These are phyloP conservation scores for Mycena vitilis DNA, from an alignment of 768 basidiomycete species.

Conservation along the genomic window DNA sequence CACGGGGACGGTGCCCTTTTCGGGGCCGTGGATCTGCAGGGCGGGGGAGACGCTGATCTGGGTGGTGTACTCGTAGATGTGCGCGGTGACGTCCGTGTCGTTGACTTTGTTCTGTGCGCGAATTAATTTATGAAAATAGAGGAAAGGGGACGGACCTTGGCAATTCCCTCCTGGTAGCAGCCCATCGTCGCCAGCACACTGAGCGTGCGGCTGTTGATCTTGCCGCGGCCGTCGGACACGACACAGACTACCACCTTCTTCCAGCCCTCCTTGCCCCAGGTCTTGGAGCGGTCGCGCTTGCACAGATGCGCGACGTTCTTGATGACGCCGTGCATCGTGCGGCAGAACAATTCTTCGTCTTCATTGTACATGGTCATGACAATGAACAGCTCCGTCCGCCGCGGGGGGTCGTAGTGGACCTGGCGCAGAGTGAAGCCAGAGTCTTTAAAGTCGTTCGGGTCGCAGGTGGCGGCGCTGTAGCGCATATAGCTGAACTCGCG, in stretches of 20 bases:
- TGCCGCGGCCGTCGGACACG: slow-evolving; percentile 86
- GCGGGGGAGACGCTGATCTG: slow-evolving; percentile 87
- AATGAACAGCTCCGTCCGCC: slow-evolving; percentile 94
- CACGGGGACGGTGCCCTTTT: slow-evolving; percentile 94
- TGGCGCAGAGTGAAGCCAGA: slow-evolving; percentile 90
- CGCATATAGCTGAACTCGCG: slow-evolving; percentile 97
- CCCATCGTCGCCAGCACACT: slow-evolving; percentile 94
- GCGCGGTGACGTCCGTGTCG: slow-evolving; percentile 84
- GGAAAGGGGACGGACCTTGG: slow-evolving; percentile 69
- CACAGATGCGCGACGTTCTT: slow-evolving; percentile 93
- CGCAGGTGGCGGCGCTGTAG: slow-evolving; percentile 95
- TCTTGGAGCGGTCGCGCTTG: slow-evolving; percentile 87
- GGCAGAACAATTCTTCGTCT: slow-evolving; percentile 70
- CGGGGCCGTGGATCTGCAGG: slow-evolving; percentile 87
- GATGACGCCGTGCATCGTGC: slow-evolving; percentile 97
- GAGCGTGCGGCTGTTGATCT: slow-evolving; percentile 87
- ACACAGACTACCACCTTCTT: slow-evolving; percentile 97
- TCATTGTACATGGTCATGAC: slow-evolving; percentile 99
- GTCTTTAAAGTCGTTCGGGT: slow-evolving; percentile 91
- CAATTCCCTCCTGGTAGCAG: slow-evolving; percentile 93
- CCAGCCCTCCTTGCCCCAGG: slow-evolving; percentile 98
- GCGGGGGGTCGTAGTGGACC: slow-evolving; percentile 89
- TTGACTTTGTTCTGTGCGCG: slow-evolving; percentile 77
- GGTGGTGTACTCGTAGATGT: slow-evolving; percentile 95
- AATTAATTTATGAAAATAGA: no score